Base-by-base conservation (phyloP, 345 rosid genomes). In the Crucihimalaya himalaica region DNA sequence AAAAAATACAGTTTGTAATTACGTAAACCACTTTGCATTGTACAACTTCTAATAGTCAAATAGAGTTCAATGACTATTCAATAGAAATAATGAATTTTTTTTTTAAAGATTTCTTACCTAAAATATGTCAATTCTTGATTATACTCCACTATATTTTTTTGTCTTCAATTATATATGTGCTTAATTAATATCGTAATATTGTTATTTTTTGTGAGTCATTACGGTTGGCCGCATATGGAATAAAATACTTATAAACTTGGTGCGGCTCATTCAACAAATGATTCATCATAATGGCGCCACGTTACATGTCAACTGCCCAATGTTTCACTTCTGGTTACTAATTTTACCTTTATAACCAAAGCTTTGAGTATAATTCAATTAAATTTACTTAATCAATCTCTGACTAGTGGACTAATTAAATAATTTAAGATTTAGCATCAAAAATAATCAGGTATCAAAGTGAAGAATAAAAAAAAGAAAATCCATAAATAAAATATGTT, bases 201-300 rank as follows among this genome's bases (percentile, higher is more conserved):
- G 5, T 19, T n/a, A 19, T 28, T 29, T 55, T 13, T 2, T 13
- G 3, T 23, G 58, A 47, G 1, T 34, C 8, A 28, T 59, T 54
- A 72, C 85, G 21, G 68, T 79, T 80, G 83, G 84, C 84, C 78
- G 71, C 82, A 69, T 63, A 63, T 28, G 9, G 67, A 14, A 34
- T 1, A 56, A 34, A n/a, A 13, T 19, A n/a, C n/a, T n/a, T n/a
- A 40, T n/a, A 73, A 73, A 65, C 66, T 35, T 37, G 5, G 45
- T 58, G 69, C 70, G 72, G 28, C 32, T 65, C 16, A 18, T n/a
- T 63, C 21, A 68, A 55, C 46, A 58, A 2, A 50, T 40, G 27
- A 64, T 70, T 65, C 80, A 83, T 85, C 87, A 82, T 77, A 67
- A 62, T 75, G 21, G 37, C 85, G 84, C 83, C 88, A 81, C 35